These are phyloP conservation scores for Leccinum incarnatum DNA, from an alignment of 768 basidiomycete genomes.

Conservation along the genomic window DNA sequence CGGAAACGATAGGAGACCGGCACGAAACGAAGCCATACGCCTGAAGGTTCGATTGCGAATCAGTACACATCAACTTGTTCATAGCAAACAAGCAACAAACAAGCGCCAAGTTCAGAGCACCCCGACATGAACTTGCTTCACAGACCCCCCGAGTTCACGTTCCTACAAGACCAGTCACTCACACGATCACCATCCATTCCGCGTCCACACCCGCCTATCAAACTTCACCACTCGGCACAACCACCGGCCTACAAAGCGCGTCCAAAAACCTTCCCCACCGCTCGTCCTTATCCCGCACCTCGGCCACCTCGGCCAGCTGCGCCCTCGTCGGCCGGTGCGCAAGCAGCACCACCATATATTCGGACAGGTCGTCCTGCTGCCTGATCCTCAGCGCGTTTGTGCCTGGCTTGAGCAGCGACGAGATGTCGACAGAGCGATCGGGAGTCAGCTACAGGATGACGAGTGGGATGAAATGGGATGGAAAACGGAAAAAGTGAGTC, in stretches of 20 bases:
- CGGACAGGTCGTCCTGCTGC: conserved; percentile 43
- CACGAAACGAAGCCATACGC: no score
- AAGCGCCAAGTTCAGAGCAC: no score
- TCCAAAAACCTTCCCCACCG: conserved; percentile 22
- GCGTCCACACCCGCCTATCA: not conserved
- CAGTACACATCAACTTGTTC: no score
- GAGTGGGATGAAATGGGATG: not conserved
- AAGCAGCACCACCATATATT: conserved; percentile 45
- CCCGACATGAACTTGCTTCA: no score
- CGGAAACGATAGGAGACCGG: no score
- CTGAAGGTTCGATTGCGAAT: no score
- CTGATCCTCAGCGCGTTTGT: conserved; percentile 42
- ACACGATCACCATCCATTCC: not conserved
- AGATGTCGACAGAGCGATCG: conserved; percentile 51
- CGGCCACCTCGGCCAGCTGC: conserved; percentile 37
- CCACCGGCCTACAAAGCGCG: conserved; percentile 12
- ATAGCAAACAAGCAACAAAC: no score
- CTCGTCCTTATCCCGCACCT: conserved; percentile 11
- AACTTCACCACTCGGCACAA: not conserved
- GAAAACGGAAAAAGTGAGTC: not conserved
- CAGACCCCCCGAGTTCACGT: no score
- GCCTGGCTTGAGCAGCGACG: conserved; percentile 41
- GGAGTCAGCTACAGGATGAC: conserved; percentile 40
- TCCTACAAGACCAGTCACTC: no score
- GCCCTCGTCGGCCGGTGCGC: conserved; percentile 47